Conservation (phyloP, 1,284 basidiomycete species). For the Sparassis latifolia region DNA sequence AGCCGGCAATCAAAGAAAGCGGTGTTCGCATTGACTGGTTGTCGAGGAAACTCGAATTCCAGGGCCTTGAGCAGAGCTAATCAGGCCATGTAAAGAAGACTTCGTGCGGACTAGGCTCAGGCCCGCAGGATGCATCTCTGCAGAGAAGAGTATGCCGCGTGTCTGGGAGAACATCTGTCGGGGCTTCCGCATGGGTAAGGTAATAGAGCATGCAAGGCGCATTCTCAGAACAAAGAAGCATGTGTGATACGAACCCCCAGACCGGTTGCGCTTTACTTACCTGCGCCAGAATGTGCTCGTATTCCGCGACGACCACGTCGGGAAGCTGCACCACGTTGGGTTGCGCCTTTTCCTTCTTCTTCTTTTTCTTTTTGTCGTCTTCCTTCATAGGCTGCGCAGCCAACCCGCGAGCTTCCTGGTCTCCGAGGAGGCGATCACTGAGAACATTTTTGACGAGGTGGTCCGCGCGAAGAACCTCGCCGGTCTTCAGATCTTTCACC, state of each 20-base stretch:
- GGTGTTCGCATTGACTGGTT: no score
- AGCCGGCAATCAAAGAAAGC: constrained; percentile 3
- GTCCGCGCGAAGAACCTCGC: constrained; percentile 96
- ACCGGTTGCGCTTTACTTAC: constrained; percentile 34
- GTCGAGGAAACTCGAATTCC: no score
- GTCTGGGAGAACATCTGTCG: no score
- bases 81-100: no score
- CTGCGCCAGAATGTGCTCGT: constrained; percentile 82
- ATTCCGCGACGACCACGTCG: constrained; percentile 73
- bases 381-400: constrained; percentile 43
- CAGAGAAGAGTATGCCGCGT: neutral
- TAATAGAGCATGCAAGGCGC: no score
- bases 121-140: no score
- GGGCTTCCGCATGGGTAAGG: no score
- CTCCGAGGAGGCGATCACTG: constrained; percentile 84
- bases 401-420: constrained; percentile 86
- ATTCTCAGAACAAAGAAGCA: no score
- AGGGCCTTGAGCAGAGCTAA: neutral
- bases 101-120: no score
- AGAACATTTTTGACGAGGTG: constrained; percentile 94
- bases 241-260: no score
- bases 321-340: constrained; percentile 70
- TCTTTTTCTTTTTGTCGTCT: constrained; percentile 64
- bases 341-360: constrained; percentile 83
- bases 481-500: constrained; percentile 92